A percentile compares a stretch with the other conserved stretches of the same genome.
Conservation (phyloP, 768 basidiomycete genomes). For the Podaxis mareebaensis region DNA sequence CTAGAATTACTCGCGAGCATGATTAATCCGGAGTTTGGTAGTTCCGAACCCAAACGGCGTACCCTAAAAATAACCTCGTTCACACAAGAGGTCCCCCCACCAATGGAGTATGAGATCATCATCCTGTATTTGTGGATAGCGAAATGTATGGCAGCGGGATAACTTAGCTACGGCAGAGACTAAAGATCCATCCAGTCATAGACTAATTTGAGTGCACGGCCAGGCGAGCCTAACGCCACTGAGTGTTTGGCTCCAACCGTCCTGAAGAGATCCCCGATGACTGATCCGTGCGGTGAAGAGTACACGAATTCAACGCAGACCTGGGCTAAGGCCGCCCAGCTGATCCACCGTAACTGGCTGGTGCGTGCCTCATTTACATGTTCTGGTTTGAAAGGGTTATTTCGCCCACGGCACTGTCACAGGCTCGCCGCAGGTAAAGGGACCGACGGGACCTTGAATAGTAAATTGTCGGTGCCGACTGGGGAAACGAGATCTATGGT, state of each 20-base stretch:
- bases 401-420: not conserved
- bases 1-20: no score
- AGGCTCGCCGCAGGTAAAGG: not conserved
- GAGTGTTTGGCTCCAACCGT: not conserved
- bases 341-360: not conserved
- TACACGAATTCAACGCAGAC: not conserved
- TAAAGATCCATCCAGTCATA: no score
- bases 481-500: not conserved
- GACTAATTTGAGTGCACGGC: not conserved
- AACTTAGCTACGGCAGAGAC: no score
- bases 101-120: no score
- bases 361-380: not conserved
- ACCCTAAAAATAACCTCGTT: no score
- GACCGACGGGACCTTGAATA: not conserved
- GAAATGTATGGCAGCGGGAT: no score
- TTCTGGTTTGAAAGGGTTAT: not conserved
- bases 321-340: not conserved
- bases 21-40: no score
- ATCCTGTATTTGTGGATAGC: no score
- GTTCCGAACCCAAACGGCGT: no score
- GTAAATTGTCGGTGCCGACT: slow-evolving; percentile 8
- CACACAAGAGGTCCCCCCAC: no score
- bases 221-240: not conserved
- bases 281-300: not conserved
- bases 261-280: not conserved